Percentiles rank a stretch among this genome's conserved stretches.
Evolutionary conservation across 345 rosid genomes (phyloP).

Genomic region (Ceriops zippeliana): DNA sequence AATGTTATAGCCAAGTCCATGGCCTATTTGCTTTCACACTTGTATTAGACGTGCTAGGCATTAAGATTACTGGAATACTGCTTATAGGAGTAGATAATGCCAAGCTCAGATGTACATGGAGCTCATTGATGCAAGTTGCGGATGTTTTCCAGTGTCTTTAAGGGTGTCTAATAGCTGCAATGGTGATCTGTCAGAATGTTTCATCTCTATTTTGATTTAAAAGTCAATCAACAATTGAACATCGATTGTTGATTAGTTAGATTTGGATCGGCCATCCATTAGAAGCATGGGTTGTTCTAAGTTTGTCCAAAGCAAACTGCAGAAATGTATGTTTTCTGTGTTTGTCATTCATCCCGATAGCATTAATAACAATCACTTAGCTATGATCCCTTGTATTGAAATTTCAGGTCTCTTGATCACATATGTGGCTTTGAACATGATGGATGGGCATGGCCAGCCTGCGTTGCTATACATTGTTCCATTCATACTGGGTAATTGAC

Average conservation of each 20-base stretch:
- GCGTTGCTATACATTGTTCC: slow-evolving; percentile 36
- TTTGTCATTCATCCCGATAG: not conserved
- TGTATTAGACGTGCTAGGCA: not conserved
- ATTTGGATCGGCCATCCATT: too few relatives aligned
- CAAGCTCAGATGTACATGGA: not conserved
- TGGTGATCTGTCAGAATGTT: too few relatives aligned
- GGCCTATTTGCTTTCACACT: not conserved
- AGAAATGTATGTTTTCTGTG: not conserved
- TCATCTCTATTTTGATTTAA: too few relatives aligned
- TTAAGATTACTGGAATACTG: not conserved
- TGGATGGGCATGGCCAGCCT: slow-evolving; percentile 40
- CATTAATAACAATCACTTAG: not conserved
- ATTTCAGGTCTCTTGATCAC: slow-evolving; percentile 31
- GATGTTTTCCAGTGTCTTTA: too few relatives aligned
- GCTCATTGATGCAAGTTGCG: too few relatives aligned
- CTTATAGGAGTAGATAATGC: not conserved
- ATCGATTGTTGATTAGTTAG: too few relatives aligned
- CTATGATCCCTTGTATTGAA: not conserved
- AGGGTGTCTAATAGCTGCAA: too few relatives aligned
- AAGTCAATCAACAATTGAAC: too few relatives aligned
- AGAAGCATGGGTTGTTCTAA: too few relatives aligned
- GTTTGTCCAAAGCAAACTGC: too few relatives aligned
- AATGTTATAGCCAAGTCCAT: not conserved
- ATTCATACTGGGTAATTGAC: slow-evolving; percentile 27
- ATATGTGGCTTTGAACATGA: slow-evolving; percentile 34